A percentile compares a stretch with the other conserved stretches of the same genome.
phyloP scores from a whole-genome alignment of 2,329 filamentous ascomycete species.

The Ceratocystis cacaofunesta region DNA sequence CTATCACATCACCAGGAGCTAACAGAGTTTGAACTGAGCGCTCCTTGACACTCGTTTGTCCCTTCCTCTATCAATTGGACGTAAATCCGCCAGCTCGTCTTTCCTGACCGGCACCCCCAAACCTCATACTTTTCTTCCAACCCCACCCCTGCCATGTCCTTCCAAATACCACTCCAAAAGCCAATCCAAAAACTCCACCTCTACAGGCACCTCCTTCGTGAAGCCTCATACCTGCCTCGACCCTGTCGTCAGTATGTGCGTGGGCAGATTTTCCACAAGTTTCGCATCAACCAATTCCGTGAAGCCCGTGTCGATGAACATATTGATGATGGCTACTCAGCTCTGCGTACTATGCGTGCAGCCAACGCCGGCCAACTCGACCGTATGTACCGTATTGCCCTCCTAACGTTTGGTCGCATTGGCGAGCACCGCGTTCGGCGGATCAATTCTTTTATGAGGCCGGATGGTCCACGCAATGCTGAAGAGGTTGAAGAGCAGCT shows the following conservation, averaged over 20 bases:
- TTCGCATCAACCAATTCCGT: slow-evolving; percentile 28
- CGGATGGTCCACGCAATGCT: slow-evolving; percentile 28
- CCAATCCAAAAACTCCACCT: slow-evolving; percentile 27
- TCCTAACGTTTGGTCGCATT: slow-evolving; percentile 36
- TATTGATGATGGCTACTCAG: slow-evolving; percentile 28
- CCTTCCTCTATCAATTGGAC: no score
- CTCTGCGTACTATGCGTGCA: slow-evolving; percentile 35
- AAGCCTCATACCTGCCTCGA: slow-evolving; percentile 43
- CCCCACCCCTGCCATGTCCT: slow-evolving; percentile 6
- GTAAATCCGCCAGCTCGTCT: no score
- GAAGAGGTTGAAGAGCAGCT: slow-evolving; percentile 27
- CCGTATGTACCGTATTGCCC: slow-evolving; percentile 34
- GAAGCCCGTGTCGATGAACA: slow-evolving; percentile 22
- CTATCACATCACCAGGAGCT: no score
- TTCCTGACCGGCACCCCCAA: neutral
- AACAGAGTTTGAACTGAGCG: no score
- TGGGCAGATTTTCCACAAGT: slow-evolving; percentile 31
- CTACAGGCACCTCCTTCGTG: slow-evolving; percentile 46
- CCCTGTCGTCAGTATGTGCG: slow-evolving; percentile 33
- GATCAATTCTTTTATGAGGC: slow-evolving; percentile 26
- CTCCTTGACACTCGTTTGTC: no score
- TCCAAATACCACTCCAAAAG: slow-evolving; percentile 24
- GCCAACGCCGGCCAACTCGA: slow-evolving; percentile 36
- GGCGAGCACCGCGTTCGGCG: slow-evolving; percentile 38
- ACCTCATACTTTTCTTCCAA: neutral